Conservation (phyloP, 768 basidiomycete genomes). For the Psilocybe azurescens region DNA sequence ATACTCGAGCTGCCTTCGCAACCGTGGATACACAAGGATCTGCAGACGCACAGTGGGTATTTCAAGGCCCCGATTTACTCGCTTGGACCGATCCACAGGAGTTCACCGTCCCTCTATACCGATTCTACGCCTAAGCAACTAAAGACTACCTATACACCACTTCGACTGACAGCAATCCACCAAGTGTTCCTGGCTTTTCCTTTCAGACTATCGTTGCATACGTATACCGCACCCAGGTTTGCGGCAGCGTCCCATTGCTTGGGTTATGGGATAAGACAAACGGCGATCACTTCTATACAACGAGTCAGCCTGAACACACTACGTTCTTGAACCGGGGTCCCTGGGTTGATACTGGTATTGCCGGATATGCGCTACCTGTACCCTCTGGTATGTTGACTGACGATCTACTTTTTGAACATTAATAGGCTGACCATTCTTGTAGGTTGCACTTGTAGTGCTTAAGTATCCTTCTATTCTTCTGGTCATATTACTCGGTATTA, state of each 20-base stretch:
- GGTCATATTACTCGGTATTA: too few species aligned
- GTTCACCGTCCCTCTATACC: neutral
- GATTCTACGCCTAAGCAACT: neutral
- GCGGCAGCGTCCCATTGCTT: conserved; percentile 1
- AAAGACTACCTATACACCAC: neutral
- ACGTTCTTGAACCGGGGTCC: neutral
- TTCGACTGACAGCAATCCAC: neutral
- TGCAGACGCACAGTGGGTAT: neutral
- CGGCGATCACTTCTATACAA: neutral
- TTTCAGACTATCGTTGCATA: neutral
- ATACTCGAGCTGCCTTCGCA: neutral
- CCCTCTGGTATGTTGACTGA: neutral
- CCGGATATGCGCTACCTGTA: neutral
- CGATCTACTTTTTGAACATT: too few species aligned
- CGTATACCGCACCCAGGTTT: conserved; percentile 1
- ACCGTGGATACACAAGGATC: neutral
- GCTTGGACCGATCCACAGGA: neutral
- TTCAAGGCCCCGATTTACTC: neutral
- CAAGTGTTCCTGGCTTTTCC: neutral
- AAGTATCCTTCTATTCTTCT: too few species aligned
- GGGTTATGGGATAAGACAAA: neutral
- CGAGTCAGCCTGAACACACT: neutral
- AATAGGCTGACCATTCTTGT: too few species aligned
- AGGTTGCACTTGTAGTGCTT: too few species aligned
- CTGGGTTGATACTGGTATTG: neutral